A percentile compares a stretch with the other conserved stretches of the same genome.
Evolutionary conservation across 176 grass and related monocot species (phyloP).

Genomic region (Oryza australiensis): DNA sequence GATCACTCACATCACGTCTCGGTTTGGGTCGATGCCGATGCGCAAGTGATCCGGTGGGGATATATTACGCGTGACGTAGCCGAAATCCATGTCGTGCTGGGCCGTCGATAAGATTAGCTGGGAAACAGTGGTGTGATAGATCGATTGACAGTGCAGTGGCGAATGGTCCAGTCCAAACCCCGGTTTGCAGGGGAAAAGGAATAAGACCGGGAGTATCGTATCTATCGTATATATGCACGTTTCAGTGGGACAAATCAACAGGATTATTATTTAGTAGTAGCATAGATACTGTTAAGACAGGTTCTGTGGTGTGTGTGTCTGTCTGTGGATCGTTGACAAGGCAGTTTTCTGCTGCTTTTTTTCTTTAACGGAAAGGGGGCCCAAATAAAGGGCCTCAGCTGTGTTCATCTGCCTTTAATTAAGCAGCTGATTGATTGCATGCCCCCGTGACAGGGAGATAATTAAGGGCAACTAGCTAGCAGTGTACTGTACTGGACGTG

Average conservation of each 20-base stretch:
- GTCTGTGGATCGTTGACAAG: not conserved
- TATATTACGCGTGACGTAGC: slow-evolving; percentile 34
- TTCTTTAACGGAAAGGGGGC: not conserved
- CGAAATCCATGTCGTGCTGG: slow-evolving; percentile 26
- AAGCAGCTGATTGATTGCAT: not conserved
- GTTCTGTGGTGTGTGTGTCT: not conserved
- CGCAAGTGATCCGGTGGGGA: not conserved
- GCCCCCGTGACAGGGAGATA: not conserved
- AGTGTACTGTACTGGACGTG: not conserved
- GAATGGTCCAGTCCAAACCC: not conserved
- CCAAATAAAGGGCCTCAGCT: not conserved
- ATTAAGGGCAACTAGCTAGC: not conserved
- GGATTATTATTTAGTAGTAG: not conserved
- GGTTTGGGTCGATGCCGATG: too few relatives aligned
- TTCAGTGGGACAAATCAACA: not conserved
- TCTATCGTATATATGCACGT: not conserved
- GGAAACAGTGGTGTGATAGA: not conserved
- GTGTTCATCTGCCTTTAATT: not conserved
- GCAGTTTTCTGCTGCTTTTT: not conserved
- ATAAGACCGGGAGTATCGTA: not conserved
- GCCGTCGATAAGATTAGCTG: not conserved
- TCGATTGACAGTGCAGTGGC: not conserved
- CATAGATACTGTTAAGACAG: not conserved
- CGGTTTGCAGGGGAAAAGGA: not conserved
- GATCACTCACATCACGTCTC: not conserved